Conservation (phyloP, 2,329 filamentous ascomycete species). For the Ascochyta koolunga region DNA sequence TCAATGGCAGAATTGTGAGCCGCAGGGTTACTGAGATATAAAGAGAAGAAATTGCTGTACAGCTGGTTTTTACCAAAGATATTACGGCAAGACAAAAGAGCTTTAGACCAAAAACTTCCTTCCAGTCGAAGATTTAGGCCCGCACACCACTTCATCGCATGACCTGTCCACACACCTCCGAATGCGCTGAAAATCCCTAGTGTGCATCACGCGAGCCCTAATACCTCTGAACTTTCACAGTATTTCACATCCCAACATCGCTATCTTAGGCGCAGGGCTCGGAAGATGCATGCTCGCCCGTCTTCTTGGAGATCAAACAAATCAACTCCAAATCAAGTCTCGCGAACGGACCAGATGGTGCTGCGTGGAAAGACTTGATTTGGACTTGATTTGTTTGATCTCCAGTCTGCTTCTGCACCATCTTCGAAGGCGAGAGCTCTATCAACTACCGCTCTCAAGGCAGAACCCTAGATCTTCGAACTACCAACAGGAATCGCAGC, state of each 20-base stretch:
- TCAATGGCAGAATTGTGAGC: background rate
- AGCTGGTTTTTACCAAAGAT: too few relatives aligned
- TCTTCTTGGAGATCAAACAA: too few relatives aligned
- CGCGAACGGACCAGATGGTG: too few relatives aligned
- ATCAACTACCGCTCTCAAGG: slow-evolving; percentile 40
- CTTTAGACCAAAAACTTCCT: too few relatives aligned
- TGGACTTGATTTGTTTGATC: too few relatives aligned
- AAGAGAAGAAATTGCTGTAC: background rate
- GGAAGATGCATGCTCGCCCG: slow-evolving; percentile 59
- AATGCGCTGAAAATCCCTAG: too few relatives aligned
- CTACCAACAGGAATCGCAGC: slow-evolving; percentile 58
- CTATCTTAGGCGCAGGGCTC: slow-evolving; percentile 50
- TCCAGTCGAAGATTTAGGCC: too few relatives aligned
- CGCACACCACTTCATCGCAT: too few relatives aligned
- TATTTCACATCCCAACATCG: slow-evolving; percentile 37
- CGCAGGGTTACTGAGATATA: background rate
- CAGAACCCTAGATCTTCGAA: slow-evolving; percentile 62
- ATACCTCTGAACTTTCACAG: background rate
- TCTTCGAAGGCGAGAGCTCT: slow-evolving; percentile 54
- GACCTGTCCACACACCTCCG: too few relatives aligned
- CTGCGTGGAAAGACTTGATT: too few relatives aligned
- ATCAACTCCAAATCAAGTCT: too few relatives aligned
- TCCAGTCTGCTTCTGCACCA: slow-evolving; percentile 52
- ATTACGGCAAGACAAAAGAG: too few relatives aligned
- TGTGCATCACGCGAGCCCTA: background rate